phyloP scores from a whole-genome alignment of 1,139 yeast genomes.

The Yamadazyma taylorii region DNA sequence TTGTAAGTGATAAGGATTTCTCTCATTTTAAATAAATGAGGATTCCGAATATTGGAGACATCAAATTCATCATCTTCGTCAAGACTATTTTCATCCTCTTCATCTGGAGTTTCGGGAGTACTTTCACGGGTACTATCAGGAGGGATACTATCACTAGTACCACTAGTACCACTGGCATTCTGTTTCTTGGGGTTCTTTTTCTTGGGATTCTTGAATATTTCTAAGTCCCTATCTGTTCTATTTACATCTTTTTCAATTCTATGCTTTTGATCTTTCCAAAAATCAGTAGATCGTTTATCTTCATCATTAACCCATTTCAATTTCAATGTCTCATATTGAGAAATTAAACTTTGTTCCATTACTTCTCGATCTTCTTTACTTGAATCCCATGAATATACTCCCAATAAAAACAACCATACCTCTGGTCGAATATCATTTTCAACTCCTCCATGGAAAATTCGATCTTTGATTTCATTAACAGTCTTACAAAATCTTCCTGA shows the following conservation, averaged over 20 bases:
- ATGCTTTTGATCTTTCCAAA: conserved; percentile 84
- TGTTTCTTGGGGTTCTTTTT: conserved; percentile 20
- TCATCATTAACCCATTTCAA: conserved; percentile 66
- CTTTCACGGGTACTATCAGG: conserved; percentile 31
- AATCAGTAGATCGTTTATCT: conserved; percentile 58
- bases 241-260: conserved; percentile 93
- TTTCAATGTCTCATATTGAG: conserved; percentile 66
- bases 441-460: conserved; percentile 90
- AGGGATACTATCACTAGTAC: too few species aligned
- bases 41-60: conserved; percentile 55
- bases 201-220: conserved; percentile 51
- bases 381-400: conserved; percentile 88
- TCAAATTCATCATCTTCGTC: conserved; percentile 50
- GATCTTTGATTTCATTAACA: conserved; percentile 70
- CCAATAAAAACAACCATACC: conserved; percentile 86
- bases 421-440: conserved; percentile 58
- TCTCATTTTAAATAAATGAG: conserved; percentile 69
- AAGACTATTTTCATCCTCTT: conserved; percentile 54
- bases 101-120: conserved; percentile 47
- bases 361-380: conserved; percentile 65
- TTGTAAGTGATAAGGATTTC: conserved; percentile 85
- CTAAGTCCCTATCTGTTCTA: conserved; percentile 81
- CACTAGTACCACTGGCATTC: conserved; percentile 17
- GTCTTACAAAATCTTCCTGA: conserved; percentile 75
- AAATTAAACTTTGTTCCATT: conserved; percentile 54